A percentile compares a stretch with the other conserved stretches of the same genome.
Evolutionary conservation across 768 basidiomycete species (phyloP).

Genomic region (Lactarius hatsudake): DNA sequence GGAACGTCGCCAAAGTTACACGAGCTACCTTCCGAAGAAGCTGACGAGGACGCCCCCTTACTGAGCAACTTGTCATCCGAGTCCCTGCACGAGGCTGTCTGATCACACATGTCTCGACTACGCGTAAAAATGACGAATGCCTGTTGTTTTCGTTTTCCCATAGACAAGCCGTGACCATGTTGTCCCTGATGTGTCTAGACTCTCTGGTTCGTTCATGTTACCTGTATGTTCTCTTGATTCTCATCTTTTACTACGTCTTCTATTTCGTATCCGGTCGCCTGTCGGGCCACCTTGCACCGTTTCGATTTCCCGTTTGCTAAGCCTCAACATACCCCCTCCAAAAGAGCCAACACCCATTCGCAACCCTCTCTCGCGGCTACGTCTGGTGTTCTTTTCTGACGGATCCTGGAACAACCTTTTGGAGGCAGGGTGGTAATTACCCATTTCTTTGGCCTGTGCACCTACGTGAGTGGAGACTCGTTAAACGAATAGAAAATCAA

Average conservation of each 20-base stretch:
- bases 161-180: background rate
- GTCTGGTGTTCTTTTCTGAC: slow-evolving; percentile 32
- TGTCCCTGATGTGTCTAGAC: background rate
- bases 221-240: slow-evolving; percentile 31
- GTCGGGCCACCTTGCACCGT: slow-evolving; percentile 33
- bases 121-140: background rate
- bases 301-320: slow-evolving; percentile 59
- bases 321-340: slow-evolving; percentile 61
- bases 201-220: background rate
- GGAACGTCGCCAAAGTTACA: slow-evolving; percentile 48
- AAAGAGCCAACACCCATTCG: slow-evolving; percentile 80
- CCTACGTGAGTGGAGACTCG: slow-evolving; percentile 1
- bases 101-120: background rate
- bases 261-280: slow-evolving; percentile 20
- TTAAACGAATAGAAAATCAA: slow-evolving; percentile 16
- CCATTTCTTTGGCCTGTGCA: slow-evolving; percentile 72
- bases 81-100: slow-evolving; percentile 27
- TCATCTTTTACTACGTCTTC: slow-evolving; percentile 31
- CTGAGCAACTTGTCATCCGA: slow-evolving; percentile 35
- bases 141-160: background rate
- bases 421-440: slow-evolving; percentile 79
- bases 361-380: slow-evolving; percentile 61
- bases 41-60: slow-evolving; percentile 59
- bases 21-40: slow-evolving; percentile 57
- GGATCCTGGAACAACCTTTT: slow-evolving; percentile 60